Evolutionary conservation across 2,329 filamentous ascomycete species (phyloP).

Genomic region (Penicillium aurantiogriseum): DNA sequence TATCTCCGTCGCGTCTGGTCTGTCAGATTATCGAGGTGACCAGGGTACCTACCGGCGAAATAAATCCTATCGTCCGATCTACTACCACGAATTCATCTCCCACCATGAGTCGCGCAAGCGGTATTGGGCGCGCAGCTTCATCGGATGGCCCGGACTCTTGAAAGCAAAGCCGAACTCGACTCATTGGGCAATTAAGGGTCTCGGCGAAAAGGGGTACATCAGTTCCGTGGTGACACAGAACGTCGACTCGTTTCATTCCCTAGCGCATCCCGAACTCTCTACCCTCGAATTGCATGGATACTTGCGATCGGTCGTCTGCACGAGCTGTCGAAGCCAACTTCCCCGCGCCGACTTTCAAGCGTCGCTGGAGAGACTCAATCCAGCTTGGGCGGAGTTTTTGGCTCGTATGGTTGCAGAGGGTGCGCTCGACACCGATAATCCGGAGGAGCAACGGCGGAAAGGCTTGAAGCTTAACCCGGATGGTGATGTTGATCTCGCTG

Average conservation of each 20-base stretch:
- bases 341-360: constrained; percentile 72
- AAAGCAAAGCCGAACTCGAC: constrained; percentile 75
- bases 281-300: constrained; percentile 92
- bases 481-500: constrained; percentile 86
- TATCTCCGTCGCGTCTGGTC: constrained; percentile 86
- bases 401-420: constrained; percentile 68
- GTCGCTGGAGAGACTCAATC: constrained; percentile 75
- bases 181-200: constrained; percentile 72
- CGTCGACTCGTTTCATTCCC: constrained; percentile 88
- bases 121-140: constrained; percentile 93
- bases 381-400: constrained; percentile 78
- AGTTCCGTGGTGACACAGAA: constrained; percentile 87
- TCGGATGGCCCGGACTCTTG: constrained; percentile 83
- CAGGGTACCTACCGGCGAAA: constrained; percentile 93
- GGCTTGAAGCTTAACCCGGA: constrained; percentile 88
- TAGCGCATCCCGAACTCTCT: constrained; percentile 69
- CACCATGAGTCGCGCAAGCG: constrained; percentile 83
- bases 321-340: constrained; percentile 71
- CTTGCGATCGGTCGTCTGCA: constrained; percentile 75
- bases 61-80: constrained; percentile 85
- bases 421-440: constrained; percentile 75
- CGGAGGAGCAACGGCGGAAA: constrained; percentile 62
- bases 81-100: constrained; percentile 81
- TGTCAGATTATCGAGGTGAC: constrained; percentile 86
- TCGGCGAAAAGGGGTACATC: constrained; percentile 71